Evolutionary conservation across 768 basidiomycete species (phyloP), one percentile per base, ranked within the genome.

Genomic region (Termitomyces sp.): DNA sequence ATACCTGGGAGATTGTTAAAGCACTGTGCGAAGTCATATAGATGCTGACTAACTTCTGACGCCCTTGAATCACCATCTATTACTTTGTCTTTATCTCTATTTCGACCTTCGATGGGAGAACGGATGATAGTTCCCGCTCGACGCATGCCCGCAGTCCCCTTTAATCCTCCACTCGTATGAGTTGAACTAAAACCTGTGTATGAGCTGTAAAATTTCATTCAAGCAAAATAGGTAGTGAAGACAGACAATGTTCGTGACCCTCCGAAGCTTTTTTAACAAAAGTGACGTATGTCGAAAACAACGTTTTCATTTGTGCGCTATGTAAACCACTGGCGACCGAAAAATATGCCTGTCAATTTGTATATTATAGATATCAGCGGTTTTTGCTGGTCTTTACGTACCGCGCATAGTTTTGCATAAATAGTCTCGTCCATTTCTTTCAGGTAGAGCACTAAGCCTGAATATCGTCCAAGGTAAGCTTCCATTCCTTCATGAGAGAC

Each of bases 341-440:
- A 64, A 97, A 97, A 75, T 98, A 98, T 6, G 88, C 86, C 96
- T 98, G 68, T 3, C 33, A n/a, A 42, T 54, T 55, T 2, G 58
- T 12, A 60, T 30, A 66, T 34, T 54, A 54, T 57, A 34, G 27
- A 50, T 36, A 13, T 31, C 37, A 41, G 42, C 47, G 24, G 33
- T 9, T 20, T 39, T 41, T 57, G 27, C 46, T 45, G 27, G 44
- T 52, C 20, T 39, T 34, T 41, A 79, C 89, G 58, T 67, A 96
- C 96, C 41, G 89, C 93, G 68, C 95, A 98, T 33, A 98, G 74
- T 67, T 91, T 93, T 45, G 87, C 89, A 69, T 98, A 98, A 24
- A 90, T 73, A 56, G 73, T 75, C 70, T 97, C 93, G 60, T 97
- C 95, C 91, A 98, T 96, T 76, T 98, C 96, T 70, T 93, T 95